Conservation (phyloP, 2,329 filamentous ascomycete genomes). For the Nigrograna mackinnonii region DNA sequence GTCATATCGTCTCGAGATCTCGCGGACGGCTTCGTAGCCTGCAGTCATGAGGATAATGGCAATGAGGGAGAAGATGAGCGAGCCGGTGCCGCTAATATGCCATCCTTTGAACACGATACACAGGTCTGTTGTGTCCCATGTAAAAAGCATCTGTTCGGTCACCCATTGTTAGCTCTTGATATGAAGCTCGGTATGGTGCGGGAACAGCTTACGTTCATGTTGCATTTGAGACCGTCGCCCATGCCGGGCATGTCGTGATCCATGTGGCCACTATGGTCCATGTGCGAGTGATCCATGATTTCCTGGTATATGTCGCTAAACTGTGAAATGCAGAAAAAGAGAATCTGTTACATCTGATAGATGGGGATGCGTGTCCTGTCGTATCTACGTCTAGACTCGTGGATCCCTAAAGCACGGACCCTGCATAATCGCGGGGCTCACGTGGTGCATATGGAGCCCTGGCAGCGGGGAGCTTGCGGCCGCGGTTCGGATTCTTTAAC, state of each 20-base stretch:
- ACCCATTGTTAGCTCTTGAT: conserved; percentile 1
- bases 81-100: conserved; percentile 76
- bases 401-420: background rate
- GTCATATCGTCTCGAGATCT: conserved; percentile 78
- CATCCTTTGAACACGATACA: conserved; percentile 95
- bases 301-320: background rate
- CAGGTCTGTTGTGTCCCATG: conserved; percentile 89
- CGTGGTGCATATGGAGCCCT: conserved; percentile 9
- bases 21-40: conserved; percentile 90
- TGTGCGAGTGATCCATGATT: conserved; percentile 33
- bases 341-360: too few species aligned
- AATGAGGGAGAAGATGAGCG: conserved; percentile 80
- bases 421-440: conserved; percentile 12
- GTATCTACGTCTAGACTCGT: background rate
- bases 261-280: conserved; percentile 55
- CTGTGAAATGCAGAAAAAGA: background rate
- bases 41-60: conserved; percentile 81
- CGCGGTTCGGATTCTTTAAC: conserved; percentile 10
- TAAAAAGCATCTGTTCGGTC: conserved; percentile 84
- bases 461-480: too few species aligned
- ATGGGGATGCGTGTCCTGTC: too few species aligned
- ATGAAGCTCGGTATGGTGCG: background rate
- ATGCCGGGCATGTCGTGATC: conserved; percentile 57
- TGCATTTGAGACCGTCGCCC: conserved; percentile 66
- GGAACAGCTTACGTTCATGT: conserved; percentile 75